Base-by-base conservation (phyloP, 1,139 yeast genomes). In the Protomyces pachydermus region DNA sequence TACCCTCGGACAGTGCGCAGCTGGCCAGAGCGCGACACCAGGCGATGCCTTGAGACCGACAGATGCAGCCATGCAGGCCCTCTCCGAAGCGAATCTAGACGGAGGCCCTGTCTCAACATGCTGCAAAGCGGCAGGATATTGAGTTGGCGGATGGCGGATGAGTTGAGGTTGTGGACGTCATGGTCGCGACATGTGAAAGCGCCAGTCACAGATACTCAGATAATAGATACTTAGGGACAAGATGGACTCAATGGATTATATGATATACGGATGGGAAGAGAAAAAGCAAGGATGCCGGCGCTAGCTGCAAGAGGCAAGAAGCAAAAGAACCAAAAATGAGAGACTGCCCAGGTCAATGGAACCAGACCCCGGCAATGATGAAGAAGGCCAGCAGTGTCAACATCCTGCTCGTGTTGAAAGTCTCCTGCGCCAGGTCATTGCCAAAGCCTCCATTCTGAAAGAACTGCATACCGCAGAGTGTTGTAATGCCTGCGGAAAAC, bases 361-460 rank as follows among this genome's bases (percentile, higher is more conserved):
- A 60, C 64, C 64, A 60, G 38, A 54, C 64, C 6, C 64, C 64
- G 23, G 64, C 64, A 35, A 54, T 54, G 58, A 60, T 46, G 12
- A 56, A 51, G 57, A 60, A 45, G 48, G 64, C 64, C 10, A 53
- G 39, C 16, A 54, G 48, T 23, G 57, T 52, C 58, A 54, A 34
- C 64, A 60, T 60, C 32, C 46, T 42, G n/a, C 57, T 52, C 14
- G 64, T 60, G 39, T 34, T 60, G 50, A 52, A 56, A 12, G 54
- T 52, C 9, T 28, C 48, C 14, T 32, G 50, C 14, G 39, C 42
- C 18, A 58, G 32, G n/a, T 58, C 62, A 28, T 48, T 34, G 20
- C 52, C 25, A 34, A 58, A 58, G 3, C 62, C 62, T 2, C 62
- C 62, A 25, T 58, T 51, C 52, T 58, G 53, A 23, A 58, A 32